Base-by-base conservation (phyloP, 805 yeast genomes). In the Candida vartiovaarae region DNA sequence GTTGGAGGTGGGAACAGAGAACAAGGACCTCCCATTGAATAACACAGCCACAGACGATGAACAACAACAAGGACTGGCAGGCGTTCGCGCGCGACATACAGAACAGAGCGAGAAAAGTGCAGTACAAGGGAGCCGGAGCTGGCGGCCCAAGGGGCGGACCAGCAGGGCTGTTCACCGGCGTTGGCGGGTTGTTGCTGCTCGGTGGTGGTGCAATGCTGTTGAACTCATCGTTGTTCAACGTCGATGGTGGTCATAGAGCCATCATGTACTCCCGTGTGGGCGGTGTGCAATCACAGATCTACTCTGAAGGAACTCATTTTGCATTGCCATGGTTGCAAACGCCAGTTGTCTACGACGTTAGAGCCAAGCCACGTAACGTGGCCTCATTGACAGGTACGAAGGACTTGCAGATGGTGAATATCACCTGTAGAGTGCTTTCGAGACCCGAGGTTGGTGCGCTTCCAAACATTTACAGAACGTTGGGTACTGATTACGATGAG, bases 241-340 rank as follows among this genome's bases (percentile, higher is more conserved):
- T 93, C 47, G 98, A 93, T 66, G 99, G 99, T 79, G 99, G 99
- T 66, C 98, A 91, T 65, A 76, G 99, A 61, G 99, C 97, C 15
- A 90, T 93, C 59, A 76, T 93, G 33, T 93, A 93, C 64, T 88
- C 95, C 26, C 80, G 99, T 61, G 40, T 89, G 27, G 74, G 78
- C 40, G 99, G 99, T 61, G 82, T 93, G 39, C 84, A 80, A 60
- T 80, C 90, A 15, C 76, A 72, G 47, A 87, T 93, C 51, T 88
- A 82, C 62, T 78, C 78, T 39, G 99, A 93, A 70, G 99, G 99
- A 54, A 93, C 99, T 2, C 99, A 93, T 67, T 72, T 93, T 54
- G 82, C 88, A 40, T 71, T 91, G 51, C 99, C 99, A 34, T 90
- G 97, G 90, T 67, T 93, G 43, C 97, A 93, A 66, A 84, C 87